Percentiles rank a stretch among this genome's conserved stretches.
Evolutionary conservation across 495 filamentous ascomycete species (phyloP).

Genomic region (Penicillium cataractarum): DNA sequence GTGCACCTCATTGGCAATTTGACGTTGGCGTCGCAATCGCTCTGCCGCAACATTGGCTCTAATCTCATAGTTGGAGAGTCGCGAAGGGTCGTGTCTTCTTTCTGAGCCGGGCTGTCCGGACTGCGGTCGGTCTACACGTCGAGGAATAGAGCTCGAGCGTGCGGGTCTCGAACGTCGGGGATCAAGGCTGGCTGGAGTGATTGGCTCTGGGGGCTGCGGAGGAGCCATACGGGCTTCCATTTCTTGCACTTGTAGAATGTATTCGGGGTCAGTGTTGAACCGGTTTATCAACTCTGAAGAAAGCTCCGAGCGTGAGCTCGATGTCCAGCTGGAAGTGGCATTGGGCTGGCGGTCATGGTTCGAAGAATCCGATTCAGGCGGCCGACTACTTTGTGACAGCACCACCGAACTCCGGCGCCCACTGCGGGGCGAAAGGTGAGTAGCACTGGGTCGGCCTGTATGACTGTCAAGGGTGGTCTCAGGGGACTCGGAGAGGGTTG

Average conservation of each 20-base stretch:
- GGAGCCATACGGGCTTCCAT: slow-evolving; percentile 5
- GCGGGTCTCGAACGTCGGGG: slow-evolving; percentile 32
- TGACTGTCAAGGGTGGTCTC: slow-evolving; percentile 37
- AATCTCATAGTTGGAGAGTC: slow-evolving; percentile 39
- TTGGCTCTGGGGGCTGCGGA: slow-evolving; percentile 18
- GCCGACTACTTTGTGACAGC: slow-evolving; percentile 40
- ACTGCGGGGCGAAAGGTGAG: slow-evolving; percentile 30
- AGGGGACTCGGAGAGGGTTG: slow-evolving; percentile 29
- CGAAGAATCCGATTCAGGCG: slow-evolving; percentile 24
- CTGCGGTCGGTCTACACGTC: slow-evolving; percentile 32
- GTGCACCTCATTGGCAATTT: slow-evolving; percentile 42
- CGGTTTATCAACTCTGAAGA: slow-evolving; percentile 29
- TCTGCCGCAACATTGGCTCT: slow-evolving; percentile 47
- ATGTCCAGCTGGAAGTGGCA: slow-evolving; percentile 42
- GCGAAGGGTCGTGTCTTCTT: slow-evolving; percentile 34
- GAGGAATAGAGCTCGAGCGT: slow-evolving; percentile 39
- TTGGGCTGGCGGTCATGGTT: slow-evolving; percentile 41
- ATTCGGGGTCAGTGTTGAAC: slow-evolving; percentile 15
- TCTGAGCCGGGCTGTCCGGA: slow-evolving; percentile 26
- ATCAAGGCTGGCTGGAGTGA: neutral
- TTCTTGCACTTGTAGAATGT: slow-evolving; percentile 18
- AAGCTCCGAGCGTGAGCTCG: slow-evolving; percentile 39
- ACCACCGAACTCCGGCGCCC: slow-evolving; percentile 51
- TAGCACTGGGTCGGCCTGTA: slow-evolving; percentile 20
- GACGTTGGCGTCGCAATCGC: slow-evolving; percentile 47